A percentile compares a stretch with the other conserved stretches of the same genome.
phyloP scores from a whole-genome alignment of 1,139 yeast species.

The Yamadazyma dendronema region DNA sequence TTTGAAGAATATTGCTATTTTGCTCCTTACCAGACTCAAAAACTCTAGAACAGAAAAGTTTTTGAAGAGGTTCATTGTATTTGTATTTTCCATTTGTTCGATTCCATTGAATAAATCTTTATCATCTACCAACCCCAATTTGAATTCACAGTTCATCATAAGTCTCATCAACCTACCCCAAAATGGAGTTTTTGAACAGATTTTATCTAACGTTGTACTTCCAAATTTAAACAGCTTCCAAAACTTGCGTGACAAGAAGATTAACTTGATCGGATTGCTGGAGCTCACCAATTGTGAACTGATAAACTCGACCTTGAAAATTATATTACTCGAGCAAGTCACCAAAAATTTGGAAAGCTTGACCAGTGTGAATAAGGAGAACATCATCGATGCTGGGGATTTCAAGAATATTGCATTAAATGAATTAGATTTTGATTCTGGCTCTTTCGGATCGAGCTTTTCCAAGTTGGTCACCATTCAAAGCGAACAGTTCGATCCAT shows the following conservation, averaged over 20 bases:
- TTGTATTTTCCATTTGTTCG: slow-evolving; percentile 52
- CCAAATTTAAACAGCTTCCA: slow-evolving; percentile 66
- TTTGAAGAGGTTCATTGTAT: slow-evolving; percentile 68
- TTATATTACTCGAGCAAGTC: slow-evolving; percentile 52
- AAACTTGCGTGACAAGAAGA: slow-evolving; percentile 71
- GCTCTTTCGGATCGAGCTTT: slow-evolving; percentile 81
- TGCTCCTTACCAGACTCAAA: slow-evolving; percentile 78
- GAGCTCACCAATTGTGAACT: slow-evolving; percentile 39
- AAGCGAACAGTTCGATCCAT: slow-evolving; percentile 66
- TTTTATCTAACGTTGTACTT: slow-evolving; percentile 61
- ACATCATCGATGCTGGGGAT: slow-evolving; percentile 5
- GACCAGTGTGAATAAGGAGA: slow-evolving; percentile 30
- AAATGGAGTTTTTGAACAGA: slow-evolving; percentile 61
- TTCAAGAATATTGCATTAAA: slow-evolving; percentile 25
- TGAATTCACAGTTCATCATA: slow-evolving; percentile 52
- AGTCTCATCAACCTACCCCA: slow-evolving; percentile 64
- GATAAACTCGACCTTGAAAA: slow-evolving; percentile 37
- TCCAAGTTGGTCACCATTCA: slow-evolving; percentile 69
- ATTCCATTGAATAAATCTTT: slow-evolving; percentile 29
- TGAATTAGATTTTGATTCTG: slow-evolving; percentile 61
- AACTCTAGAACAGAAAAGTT: slow-evolving; percentile 79
- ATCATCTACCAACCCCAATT: slow-evolving; percentile 13
- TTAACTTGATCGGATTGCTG: slow-evolving; percentile 71
- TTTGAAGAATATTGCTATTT: slow-evolving; percentile 68
- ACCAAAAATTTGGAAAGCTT: slow-evolving; percentile 44